These are phyloP conservation scores for Tetradesmus obliquus DNA, from an alignment of 139 green algal species.

Conservation along the genomic window DNA sequence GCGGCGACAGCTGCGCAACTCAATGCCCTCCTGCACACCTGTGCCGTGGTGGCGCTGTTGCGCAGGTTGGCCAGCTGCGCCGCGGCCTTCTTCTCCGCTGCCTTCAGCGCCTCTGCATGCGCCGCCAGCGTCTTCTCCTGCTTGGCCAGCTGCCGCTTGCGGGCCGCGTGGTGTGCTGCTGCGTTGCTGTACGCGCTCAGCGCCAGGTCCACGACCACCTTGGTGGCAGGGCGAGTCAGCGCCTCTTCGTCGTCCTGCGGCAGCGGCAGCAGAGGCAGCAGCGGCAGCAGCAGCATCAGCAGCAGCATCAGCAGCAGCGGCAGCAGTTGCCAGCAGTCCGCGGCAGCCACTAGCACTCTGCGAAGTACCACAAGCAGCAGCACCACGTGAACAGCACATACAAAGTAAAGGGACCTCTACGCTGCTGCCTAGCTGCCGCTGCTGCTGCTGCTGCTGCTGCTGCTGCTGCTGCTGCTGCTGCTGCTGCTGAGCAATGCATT, in stretches of 20 bases:
- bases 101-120: conserved; percentile 83
- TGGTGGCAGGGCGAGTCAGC: conserved; percentile 68
- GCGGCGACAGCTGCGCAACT: background rate
- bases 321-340: too few species aligned
- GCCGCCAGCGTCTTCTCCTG: conserved; percentile 85
- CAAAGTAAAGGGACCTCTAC: too few species aligned
- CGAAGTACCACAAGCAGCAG: background rate
- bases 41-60: conserved; percentile 33
- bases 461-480: too few species aligned
- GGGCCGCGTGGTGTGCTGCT: conserved; percentile 42
- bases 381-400: too few species aligned
- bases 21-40: background rate
- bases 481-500: too few species aligned
- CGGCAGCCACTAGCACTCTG: too few species aligned
- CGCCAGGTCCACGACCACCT: conserved; percentile 85
- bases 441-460: too few species aligned
- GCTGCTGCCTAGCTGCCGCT: too few species aligned
- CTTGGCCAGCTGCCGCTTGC: conserved; percentile 86
- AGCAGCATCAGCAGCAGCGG: background rate
- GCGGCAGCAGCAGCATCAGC: background rate
- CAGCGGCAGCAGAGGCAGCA: background rate
- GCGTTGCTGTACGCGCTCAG: conserved; percentile 91
- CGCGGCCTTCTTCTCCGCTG: conserved; percentile 90
- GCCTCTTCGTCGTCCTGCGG: conserved; percentile 59
- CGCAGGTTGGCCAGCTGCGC: conserved; percentile 74